Percentiles rank a stretch among this genome's conserved stretches.
phyloP scores from a whole-genome alignment of 1,284 basidiomycete genomes.

The Thecaphora thlaspeos region DNA sequence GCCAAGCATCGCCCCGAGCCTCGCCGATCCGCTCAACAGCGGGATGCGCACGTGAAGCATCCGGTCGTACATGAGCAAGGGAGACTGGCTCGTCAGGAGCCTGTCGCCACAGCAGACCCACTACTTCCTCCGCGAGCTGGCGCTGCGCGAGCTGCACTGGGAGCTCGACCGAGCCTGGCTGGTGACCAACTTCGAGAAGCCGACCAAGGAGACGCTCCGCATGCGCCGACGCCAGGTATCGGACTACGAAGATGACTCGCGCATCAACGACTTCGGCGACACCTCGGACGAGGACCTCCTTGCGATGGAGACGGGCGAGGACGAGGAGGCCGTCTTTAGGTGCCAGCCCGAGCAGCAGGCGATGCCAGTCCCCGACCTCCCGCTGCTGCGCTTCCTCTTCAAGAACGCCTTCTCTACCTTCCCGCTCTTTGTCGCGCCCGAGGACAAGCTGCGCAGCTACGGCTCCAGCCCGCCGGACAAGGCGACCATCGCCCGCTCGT shows the following conservation, averaged over 20 bases:
- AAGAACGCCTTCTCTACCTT: constrained; percentile 51
- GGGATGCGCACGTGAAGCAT: constrained; percentile 5
- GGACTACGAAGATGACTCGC: constrained; percentile 37
- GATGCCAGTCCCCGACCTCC: constrained; percentile 34
- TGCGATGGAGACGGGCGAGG: constrained; percentile 32
- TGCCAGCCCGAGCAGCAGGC: constrained; percentile 27
- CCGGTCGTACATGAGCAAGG: constrained; percentile 5
- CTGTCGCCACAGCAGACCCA: constrained; percentile 43
- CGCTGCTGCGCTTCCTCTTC: constrained; percentile 49
- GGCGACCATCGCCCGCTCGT: constrained; percentile 39
- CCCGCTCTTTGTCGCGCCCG: constrained; percentile 49
- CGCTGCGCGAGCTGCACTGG: constrained; percentile 42
- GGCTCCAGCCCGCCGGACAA: constrained; percentile 38
- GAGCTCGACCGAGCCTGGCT: constrained; percentile 50
- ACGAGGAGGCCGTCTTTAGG: constrained; percentile 51
- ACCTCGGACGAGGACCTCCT: constrained; percentile 35
- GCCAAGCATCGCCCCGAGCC: constrained; percentile 34
- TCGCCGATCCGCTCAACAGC: constrained; percentile 27
- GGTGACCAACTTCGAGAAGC: constrained; percentile 42
- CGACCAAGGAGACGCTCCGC: constrained; percentile 11
- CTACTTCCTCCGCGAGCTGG: constrained; percentile 49
- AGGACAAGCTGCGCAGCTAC: constrained; percentile 30
- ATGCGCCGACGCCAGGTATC: constrained; percentile 15
- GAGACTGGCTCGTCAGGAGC: constrained; percentile 41
- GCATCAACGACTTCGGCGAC: constrained; percentile 45